These are phyloP conservation scores for Austroboletus novae-zelandiae DNA, from an alignment of 1,284 basidiomycete species.

Conservation along the genomic window DNA sequence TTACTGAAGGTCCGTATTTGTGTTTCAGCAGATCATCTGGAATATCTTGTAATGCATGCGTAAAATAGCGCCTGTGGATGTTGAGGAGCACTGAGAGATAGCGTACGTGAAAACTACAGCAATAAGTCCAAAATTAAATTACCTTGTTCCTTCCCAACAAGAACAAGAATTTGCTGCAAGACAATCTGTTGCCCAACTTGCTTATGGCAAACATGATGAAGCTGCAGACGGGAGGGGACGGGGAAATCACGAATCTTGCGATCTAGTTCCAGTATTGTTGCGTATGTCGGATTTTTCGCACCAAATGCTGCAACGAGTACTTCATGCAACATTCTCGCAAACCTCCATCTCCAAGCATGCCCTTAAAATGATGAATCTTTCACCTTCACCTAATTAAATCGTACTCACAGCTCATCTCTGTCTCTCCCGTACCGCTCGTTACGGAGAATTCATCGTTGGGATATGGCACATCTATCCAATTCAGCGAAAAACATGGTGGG, in stretches of 20 bases:
- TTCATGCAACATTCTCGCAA: conserved; percentile 48
- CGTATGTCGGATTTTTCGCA: conserved; percentile 49
- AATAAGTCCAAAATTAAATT: conserved; percentile 22
- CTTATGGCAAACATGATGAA: conserved; percentile 29
- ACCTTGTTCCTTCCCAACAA: conserved; percentile 60
- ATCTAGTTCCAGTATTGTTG: conserved; percentile 46
- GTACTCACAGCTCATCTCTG: conserved; percentile 49
- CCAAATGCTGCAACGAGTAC: conserved; percentile 56
- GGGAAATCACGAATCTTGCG: conserved; percentile 52
- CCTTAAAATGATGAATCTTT: conserved; percentile 34
- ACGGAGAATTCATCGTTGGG: conserved; percentile 46
- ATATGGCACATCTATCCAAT: conserved; percentile 55
- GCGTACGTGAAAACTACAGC: neutral
- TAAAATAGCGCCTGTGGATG: conserved; percentile 66
- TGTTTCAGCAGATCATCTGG: conserved; percentile 57
- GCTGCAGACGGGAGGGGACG: conserved; percentile 48
- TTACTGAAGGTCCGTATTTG: conserved; percentile 62
- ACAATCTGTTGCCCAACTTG: conserved; percentile 18
- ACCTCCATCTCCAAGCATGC: conserved; percentile 57
- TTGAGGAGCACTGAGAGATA: conserved; percentile 53
- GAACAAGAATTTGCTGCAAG: conserved; percentile 48
- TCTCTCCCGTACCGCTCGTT: conserved; percentile 37
- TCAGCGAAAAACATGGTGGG: conserved; percentile 51
- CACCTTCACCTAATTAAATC: neutral
- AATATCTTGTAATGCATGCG: conserved; percentile 58